Base-by-base conservation (phyloP, 2,329 filamentous ascomycete genomes). In the Simplicillium sp. region DNA sequence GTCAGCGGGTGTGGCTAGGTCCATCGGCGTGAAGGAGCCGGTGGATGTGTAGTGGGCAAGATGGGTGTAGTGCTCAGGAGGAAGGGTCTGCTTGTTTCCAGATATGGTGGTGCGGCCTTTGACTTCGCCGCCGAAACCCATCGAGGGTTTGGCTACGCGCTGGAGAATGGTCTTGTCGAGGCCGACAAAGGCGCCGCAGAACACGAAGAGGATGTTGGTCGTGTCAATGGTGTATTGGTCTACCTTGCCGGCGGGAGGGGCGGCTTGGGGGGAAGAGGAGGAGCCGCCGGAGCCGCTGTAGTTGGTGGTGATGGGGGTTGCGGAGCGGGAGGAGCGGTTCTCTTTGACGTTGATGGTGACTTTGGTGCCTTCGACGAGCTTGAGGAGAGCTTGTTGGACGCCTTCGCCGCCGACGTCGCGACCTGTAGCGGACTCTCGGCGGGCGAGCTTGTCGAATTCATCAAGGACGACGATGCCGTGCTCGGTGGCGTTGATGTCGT, bases 371-470 rank as follows among this genome's bases (percentile, higher is more conserved):
- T 98, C 92, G 15, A 98, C 87, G 33, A 98, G 87, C 64, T 97
- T 97, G 28, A 98, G 66, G 5, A 98, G 68, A 7, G 92, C 90
- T 62, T 98, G 92, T 55, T 98, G 92, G 0, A 97, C 92, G 40
- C 92, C 92, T 66, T 97, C 92, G 16, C 92, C 92, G 14, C 89
- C 86, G 3, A 98, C 92, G 55, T 98, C 92, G 51, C 94, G 85
- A 15, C 89, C 90, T 45, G 94, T 88, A 45, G 79, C 80, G 13
- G 89, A 84, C 57, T 92, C 90, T 18, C 87, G 80, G 31, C 85
- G 86, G 2, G 92, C 89, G 44, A 97, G 89, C 65, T 98, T 98
- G 68, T 98, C 92, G 41, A 98, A 87, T 64, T 98, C 92, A 52
- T 98, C 92, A 15, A 98, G 71, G 42, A 94, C 92, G 36, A 98